Conservation (phyloP, 192 early-diverging fungal species). For the Coemansia sp. region DNA sequence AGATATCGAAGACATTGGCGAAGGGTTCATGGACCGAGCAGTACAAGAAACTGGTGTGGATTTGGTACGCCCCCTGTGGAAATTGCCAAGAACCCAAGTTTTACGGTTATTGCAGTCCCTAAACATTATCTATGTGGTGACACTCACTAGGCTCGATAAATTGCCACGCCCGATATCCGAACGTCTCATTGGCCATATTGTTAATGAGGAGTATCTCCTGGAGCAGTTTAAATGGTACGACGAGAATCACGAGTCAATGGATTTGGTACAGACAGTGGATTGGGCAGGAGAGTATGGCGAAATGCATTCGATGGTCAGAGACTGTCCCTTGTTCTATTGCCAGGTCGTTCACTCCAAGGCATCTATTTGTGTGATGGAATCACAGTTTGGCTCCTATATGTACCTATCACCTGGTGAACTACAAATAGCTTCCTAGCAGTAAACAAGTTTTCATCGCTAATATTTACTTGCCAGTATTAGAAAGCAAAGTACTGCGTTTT, state of each 20-base stretch:
- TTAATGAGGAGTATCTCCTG: slow-evolving; percentile 48
- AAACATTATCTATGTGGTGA: slow-evolving; percentile 31
- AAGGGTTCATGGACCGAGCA: slow-evolving; percentile 65
- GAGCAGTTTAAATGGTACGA: slow-evolving; percentile 45
- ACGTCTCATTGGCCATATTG: slow-evolving; percentile 45
- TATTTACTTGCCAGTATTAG: not conserved
- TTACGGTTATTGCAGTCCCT: slow-evolving; percentile 42
- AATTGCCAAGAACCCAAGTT: slow-evolving; percentile 48
- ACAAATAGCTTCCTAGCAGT: slow-evolving; percentile 5
- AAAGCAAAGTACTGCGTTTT: too few species aligned
- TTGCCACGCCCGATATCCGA: slow-evolving; percentile 19
- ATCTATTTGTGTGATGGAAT: slow-evolving; percentile 18
- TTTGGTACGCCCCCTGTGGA: slow-evolving; percentile 64
- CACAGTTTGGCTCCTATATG: slow-evolving; percentile 48
- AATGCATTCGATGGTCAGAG: slow-evolving; percentile 71
- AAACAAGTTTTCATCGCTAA: not conserved
- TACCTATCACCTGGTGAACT: slow-evolving; percentile 42
- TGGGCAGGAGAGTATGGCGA: slow-evolving; percentile 71
- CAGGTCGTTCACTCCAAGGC: slow-evolving; percentile 15
- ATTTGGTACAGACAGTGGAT: slow-evolving; percentile 49
- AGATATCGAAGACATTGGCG: slow-evolving; percentile 66
- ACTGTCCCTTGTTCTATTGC: slow-evolving; percentile 59
- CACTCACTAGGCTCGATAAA: slow-evolving; percentile 29
- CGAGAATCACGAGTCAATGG: slow-evolving; percentile 4
- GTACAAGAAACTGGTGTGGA: slow-evolving; percentile 53